Evolutionary conservation across 805 yeast species (phyloP), one percentile per base, ranked within the genome.

Genomic region (Sugiyamaella boreocaroliniensis): DNA sequence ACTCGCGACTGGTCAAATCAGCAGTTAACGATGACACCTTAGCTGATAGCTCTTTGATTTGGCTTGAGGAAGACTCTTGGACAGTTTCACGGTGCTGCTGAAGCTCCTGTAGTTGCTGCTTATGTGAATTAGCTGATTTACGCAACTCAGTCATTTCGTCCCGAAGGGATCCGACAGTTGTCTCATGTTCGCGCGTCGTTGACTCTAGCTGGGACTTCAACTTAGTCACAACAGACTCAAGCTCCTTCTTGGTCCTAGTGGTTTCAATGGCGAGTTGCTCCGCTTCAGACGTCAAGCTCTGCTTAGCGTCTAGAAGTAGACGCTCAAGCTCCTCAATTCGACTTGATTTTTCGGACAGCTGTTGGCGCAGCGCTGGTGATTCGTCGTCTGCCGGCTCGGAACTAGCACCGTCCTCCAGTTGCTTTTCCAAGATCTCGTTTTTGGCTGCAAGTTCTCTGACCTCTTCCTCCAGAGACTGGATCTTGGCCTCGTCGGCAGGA

Each of bases 401-500:
- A 3, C 7, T 8, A 14, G 46, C 7, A 10, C 26, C 9, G 14
- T 22, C 15, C 19, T 43, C 46, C 48, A 45, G 22, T 2, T 29
- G 14, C 12, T 11, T 8, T 18, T 12, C 8, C 41, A 45, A 19
- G 12, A 8, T 19, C 5, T 14, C 18, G 34, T 29, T 29, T 19
- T 45, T 29, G 11, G 48, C 14, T 10, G 15, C 11, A 14, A 43
- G 20, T 10, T 29, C 41, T 2, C 41, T 40, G 11, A 11, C 41
- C 6, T 11, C 7, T 15, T 45, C 16, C 41, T 18, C 42, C 18
- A 10, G 3, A 8, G 22, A 18, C 15, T 45, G 12, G 41, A 37
- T 37, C 20, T 29, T 29, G 15, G 40, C 37, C 53, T 58, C 16
- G 60, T 55, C 15, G 66, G 64, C 40, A 60, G 60, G 19, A 64